Percentiles rank a stretch among this genome's conserved stretches.
These are phyloP conservation scores for Aspergillus nomiae DNA, from an alignment of 2,329 filamentous ascomycete genomes.

Conservation along the genomic window DNA sequence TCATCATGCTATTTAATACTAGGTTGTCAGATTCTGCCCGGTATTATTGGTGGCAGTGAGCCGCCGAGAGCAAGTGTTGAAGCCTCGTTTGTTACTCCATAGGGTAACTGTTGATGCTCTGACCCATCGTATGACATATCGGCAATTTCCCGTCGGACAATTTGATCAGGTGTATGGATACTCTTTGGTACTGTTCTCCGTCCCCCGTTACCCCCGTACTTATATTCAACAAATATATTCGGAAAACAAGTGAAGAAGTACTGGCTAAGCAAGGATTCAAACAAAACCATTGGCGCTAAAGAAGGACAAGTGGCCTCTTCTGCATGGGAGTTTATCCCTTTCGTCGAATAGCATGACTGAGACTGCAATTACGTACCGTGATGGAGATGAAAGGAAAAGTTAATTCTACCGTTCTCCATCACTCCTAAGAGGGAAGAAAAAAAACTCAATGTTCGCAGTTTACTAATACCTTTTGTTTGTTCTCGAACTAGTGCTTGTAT, in stretches of 20 bases:
- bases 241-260: neutral
- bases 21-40: neutral
- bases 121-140: neutral
- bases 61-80: neutral
- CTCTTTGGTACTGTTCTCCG: neutral
- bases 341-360: neutral
- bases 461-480: neutral
- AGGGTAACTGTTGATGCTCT: neutral
- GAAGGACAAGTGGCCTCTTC: neutral
- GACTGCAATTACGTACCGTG: neutral
- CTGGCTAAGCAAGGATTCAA: neutral
- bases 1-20: conserved; percentile 4
- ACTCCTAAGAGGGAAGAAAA: neutral
- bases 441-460: neutral
- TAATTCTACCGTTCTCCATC: neutral
- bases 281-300: neutral
- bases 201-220: neutral
- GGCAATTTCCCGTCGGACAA: neutral
- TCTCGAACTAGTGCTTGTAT: neutral
- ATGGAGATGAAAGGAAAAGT: neutral
- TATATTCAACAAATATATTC: neutral
- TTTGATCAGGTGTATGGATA: neutral
- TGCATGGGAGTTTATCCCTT: conserved; percentile 1
- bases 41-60: neutral
- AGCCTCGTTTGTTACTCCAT: neutral